Evolutionary conservation across 2,329 filamentous ascomycete species (phyloP).

Genomic region (Ceratocystiopsis minuta): DNA sequence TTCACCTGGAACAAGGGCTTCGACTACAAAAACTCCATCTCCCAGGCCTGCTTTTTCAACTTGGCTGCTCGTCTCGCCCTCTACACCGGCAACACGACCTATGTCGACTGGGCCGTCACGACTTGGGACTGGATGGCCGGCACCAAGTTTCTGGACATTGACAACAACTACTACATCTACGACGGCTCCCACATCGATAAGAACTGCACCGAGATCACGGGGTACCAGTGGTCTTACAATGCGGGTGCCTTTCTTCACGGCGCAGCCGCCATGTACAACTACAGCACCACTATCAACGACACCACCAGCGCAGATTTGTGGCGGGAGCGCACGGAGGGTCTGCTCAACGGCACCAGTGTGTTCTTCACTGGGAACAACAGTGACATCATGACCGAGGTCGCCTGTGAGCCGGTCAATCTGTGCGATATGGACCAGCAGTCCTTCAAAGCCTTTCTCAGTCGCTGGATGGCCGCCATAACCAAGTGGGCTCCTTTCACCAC

Average conservation of each 20-base stretch:
- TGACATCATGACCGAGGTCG: conserved; percentile 45
- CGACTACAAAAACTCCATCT: conserved; percentile 43
- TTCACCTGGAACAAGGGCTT: conserved; percentile 69
- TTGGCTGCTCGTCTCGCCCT: conserved; percentile 39
- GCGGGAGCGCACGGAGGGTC: conserved; percentile 37
- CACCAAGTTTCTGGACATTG: conserved; percentile 35
- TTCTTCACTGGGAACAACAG: conserved; percentile 35
- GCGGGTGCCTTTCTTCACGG: conserved; percentile 48
- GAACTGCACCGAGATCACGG: conserved; percentile 39
- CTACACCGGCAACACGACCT: conserved; percentile 62
- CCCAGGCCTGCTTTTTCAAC: conserved; percentile 34
- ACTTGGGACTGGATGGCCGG: conserved; percentile 51
- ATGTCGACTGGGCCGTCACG: conserved; percentile 57
- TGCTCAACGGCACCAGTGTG: conserved; percentile 33
- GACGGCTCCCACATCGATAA: conserved; percentile 40
- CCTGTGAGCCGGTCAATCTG: conserved; percentile 41
- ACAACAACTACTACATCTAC: conserved; percentile 34
- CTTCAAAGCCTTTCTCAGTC: conserved; percentile 44
- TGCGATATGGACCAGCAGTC: conserved; percentile 46
- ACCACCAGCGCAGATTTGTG: conserved; percentile 21
- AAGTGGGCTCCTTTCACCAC: conserved; percentile 45
- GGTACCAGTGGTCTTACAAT: conserved; percentile 54
- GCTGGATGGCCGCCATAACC: conserved; percentile 43
- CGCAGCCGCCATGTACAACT: conserved; percentile 51
- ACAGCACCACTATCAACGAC: conserved; percentile 22